Evolutionary conservation across 257 asterid species (phyloP), one percentile per base, ranked within the genome.

Genomic region (Ajuga chamaepitys): DNA sequence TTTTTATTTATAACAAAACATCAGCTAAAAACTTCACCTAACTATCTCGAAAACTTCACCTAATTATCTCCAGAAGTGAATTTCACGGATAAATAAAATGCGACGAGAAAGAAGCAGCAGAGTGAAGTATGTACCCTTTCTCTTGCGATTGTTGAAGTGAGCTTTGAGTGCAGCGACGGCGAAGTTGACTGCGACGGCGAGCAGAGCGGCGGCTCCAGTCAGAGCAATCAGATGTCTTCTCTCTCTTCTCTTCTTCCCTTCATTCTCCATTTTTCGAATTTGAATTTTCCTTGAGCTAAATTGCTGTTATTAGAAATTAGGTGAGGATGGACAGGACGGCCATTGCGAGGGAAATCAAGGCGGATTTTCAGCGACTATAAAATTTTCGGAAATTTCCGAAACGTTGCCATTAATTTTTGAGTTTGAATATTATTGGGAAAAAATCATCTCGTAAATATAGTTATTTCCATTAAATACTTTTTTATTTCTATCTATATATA

Each of bases 181-280:
- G 56, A 89, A 80, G 85, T 80, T 89, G 84, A 88, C 83, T 21
- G 92, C 95, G 14, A 87, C 82, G 56, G 90, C 94, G 9, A 86
- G 70, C 48, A 89, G 68, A 53, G 99, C 96, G 61, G 96, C 95
- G 48, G 86, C 95, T n/a, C 96, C 99, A 61, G 97, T 87, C 67
- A 89, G 58, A 71, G 84, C 97, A 24, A 93, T 21, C n/a, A 81
- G 63, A 38, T 73, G 81, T 70, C 68, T 77, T 68, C 81, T 81
- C 53, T 81, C 87, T 75, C 75, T 75, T 77, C 73, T 79, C 77
- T 75, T 78, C 77, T 75, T 78, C 57, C 57, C 68, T 64, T 75
- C 74, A 10, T 35, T 57, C 70, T 68, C 78, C 85, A 73, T 82
- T 51, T 21, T 24, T 47, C 16, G 7, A 65, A 22, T 64, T 69